These are phyloP conservation scores for Trametes cinnabarina DNA, from an alignment of 768 basidiomycete genomes.

Conservation along the genomic window DNA sequence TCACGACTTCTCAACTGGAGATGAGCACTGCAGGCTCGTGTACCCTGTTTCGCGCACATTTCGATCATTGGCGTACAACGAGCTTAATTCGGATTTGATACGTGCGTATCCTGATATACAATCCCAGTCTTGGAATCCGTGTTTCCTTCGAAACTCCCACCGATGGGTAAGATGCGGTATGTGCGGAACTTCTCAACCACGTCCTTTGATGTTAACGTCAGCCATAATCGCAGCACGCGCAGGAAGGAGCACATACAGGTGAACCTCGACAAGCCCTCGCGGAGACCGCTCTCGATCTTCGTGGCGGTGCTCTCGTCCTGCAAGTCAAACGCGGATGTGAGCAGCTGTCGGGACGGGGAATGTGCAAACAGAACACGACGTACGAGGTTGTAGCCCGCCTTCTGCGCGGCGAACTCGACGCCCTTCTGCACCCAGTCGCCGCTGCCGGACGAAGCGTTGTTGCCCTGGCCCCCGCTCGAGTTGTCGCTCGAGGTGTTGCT, in stretches of 20 bases:
- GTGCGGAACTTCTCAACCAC: too few species aligned
- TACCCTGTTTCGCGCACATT: too few species aligned
- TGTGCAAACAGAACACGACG: conserved; percentile 10
- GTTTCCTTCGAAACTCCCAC: too few species aligned
- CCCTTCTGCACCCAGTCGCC: conserved; percentile 40
- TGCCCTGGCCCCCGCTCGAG: conserved; percentile 12
- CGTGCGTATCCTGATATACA: too few species aligned
- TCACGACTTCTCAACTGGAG: too few species aligned
- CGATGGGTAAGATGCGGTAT: too few species aligned
- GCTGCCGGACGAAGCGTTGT: conserved; percentile 24
- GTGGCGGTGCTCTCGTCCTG: conserved; percentile 36
- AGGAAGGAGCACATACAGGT: conserved; percentile 9
- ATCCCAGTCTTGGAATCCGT: too few species aligned
- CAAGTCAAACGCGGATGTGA: background rate
- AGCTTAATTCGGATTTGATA: too few species aligned
- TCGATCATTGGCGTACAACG: too few species aligned
- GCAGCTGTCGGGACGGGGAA: background rate
- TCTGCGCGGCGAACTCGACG: conserved; percentile 34
- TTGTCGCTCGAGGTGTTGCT: background rate
- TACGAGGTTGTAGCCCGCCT: conserved; percentile 47
- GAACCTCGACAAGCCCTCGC: conserved; percentile 18
- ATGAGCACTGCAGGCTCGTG: too few species aligned
- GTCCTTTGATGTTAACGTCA: too few species aligned
- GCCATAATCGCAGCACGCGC: too few species aligned
- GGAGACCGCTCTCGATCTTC: conserved; percentile 38